These are phyloP conservation scores for Trichoderma guizhouense DNA, from an alignment of 2,329 filamentous ascomycete species.

Conservation along the genomic window DNA sequence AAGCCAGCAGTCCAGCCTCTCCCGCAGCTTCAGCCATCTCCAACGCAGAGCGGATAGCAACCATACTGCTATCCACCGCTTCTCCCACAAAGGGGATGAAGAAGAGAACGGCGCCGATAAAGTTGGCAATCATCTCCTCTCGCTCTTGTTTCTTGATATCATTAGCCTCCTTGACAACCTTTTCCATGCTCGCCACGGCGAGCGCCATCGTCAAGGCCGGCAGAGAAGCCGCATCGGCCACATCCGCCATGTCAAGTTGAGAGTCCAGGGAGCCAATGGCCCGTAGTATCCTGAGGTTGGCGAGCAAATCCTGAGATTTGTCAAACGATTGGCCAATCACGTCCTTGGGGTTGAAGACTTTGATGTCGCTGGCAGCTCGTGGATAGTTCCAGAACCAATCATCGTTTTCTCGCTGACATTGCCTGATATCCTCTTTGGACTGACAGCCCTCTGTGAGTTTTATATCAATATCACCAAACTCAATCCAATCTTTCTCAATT, in stretches of 20 bases:
- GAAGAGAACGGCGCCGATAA: constrained; percentile 45
- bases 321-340: constrained; percentile 22
- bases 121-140: constrained; percentile 26
- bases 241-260: constrained; percentile 6
- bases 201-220: constrained; percentile 25
- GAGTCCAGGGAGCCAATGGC: not conserved
- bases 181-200: constrained; percentile 27
- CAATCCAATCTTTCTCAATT: constrained; percentile 20
- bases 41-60: constrained; percentile 20
- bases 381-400: constrained; percentile 22
- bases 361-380: constrained; percentile 12
- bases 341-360: constrained; percentile 24
- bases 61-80: constrained; percentile 29
- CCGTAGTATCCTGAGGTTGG: constrained; percentile 4
- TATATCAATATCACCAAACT: constrained; percentile 17
- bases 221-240: constrained; percentile 19
- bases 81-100: constrained; percentile 50
- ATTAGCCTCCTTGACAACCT: constrained; percentile 26
- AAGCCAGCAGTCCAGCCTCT: constrained; percentile 24
- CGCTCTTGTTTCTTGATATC: constrained; percentile 24
- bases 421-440: constrained; percentile 10
- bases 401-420: constrained; percentile 15
- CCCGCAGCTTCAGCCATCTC: constrained; percentile 23
- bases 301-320: constrained; percentile 11
- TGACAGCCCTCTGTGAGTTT: constrained; percentile 18